Percentiles rank a stretch among this genome's conserved stretches.
Conservation (phyloP, 495 filamentous ascomycete species). For the Trichoderma gamsii region DNA sequence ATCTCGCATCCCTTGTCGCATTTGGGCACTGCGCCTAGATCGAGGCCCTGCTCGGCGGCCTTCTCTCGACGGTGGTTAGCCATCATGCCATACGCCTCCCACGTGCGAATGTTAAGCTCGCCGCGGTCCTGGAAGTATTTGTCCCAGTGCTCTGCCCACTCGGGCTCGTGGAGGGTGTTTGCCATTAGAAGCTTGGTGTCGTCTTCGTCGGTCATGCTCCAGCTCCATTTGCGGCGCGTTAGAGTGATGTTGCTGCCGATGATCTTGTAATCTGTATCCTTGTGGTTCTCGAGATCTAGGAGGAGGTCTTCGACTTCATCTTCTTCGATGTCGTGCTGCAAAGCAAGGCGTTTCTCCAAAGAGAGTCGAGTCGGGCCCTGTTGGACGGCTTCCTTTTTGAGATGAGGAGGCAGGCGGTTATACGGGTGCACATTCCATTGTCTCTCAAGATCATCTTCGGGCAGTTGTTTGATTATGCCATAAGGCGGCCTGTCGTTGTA, state of each 20-base stretch:
- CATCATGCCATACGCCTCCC: neutral
- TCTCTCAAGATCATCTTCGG: neutral
- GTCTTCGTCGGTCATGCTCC: neutral
- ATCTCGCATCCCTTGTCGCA: constrained; percentile 5
- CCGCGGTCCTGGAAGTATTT: neutral
- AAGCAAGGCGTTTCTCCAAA: neutral
- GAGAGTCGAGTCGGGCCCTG: neutral
- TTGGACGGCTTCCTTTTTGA: neutral
- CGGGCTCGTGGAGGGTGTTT: constrained; percentile 11
- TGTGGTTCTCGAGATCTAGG: neutral
- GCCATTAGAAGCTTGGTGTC: neutral
- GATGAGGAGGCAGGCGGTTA: neutral
- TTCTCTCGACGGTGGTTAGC: neutral
- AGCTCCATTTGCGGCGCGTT: neutral
- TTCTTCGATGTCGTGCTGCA: neutral
- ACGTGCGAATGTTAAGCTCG: constrained; percentile 4
- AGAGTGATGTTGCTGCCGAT: neutral
- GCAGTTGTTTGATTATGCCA: neutral
- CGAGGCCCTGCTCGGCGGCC: constrained; percentile 1
- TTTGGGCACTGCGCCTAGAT: neutral
- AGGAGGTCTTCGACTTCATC: neutral
- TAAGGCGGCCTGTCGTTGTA: neutral
- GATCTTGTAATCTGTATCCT: neutral
- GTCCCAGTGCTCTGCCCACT: constrained; percentile 13
- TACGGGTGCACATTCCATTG: neutral